phyloP scores from a whole-genome alignment of 768 basidiomycete species.

The Lepiota brunneoincarnata region DNA sequence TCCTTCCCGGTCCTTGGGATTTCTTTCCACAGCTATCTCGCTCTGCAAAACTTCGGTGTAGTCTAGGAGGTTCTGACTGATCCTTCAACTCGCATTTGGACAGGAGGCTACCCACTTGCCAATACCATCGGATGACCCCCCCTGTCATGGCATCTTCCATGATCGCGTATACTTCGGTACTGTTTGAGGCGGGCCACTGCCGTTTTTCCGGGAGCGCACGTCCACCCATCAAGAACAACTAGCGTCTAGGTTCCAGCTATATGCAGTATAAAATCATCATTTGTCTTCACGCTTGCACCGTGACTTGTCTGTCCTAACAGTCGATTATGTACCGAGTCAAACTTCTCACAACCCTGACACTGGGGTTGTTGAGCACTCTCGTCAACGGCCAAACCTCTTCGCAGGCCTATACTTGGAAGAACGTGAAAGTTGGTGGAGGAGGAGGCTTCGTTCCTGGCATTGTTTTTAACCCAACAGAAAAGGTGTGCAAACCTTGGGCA shows the following conservation, averaged over 20 bases:
- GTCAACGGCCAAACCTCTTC: constrained; percentile 37
- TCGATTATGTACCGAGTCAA: constrained; percentile 29
- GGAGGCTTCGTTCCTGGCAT: constrained; percentile 55
- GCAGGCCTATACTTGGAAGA: constrained; percentile 59
- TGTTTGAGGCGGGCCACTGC: not conserved
- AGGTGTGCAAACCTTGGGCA: constrained; percentile 21
- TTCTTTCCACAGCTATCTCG: not conserved
- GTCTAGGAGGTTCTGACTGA: not conserved
- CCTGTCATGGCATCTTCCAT: not conserved
- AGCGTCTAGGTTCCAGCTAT: no score
- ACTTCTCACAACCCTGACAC: constrained; percentile 28
- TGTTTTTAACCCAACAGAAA: constrained; percentile 58
- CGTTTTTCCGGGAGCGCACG: constrained; percentile 1
- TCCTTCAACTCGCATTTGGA: not conserved
- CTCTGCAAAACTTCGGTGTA: constrained; percentile 10
- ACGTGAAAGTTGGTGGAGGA: constrained; percentile 52
- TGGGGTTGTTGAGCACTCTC: constrained; percentile 22
- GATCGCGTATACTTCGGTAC: constrained; percentile 3
- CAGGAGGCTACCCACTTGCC: not conserved
- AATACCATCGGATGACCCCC: not conserved
- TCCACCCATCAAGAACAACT: not conserved
- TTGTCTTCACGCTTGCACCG: not conserved
- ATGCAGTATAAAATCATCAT: not conserved
- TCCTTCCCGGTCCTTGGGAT: not conserved
- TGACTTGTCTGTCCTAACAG: not conserved